These are phyloP conservation scores for Chlorophyllum brunneum DNA, from an alignment of 768 basidiomycete species.

Conservation along the genomic window DNA sequence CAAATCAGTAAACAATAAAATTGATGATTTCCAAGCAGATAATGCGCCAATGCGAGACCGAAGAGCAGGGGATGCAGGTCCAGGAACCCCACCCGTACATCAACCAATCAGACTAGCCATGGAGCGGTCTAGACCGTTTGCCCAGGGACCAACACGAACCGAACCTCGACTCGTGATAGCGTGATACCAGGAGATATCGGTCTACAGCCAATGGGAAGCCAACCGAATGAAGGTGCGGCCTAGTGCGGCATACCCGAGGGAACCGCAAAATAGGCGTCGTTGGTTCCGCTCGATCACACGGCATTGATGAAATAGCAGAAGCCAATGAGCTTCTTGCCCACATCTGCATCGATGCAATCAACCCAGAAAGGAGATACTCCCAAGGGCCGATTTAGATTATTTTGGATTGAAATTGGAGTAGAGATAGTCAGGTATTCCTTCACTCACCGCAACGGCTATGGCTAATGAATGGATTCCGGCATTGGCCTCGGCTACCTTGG, in stretches of 20 bases:
- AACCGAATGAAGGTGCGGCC: background rate
- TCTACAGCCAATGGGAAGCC: constrained; percentile 1
- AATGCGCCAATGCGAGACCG: too few relatives aligned
- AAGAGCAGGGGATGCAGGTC: too few relatives aligned
- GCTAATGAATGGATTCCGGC: constrained; percentile 88
- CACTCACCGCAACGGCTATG: constrained; percentile 83
- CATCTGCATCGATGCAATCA: background rate
- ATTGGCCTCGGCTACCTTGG: constrained; percentile 87
- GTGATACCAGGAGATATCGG: background rate
- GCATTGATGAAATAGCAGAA: background rate
- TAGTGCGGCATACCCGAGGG: background rate
- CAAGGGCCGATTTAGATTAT: background rate
- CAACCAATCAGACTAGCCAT: constrained; percentile 6
- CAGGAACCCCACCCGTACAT: too few relatives aligned
- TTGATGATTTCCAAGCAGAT: background rate
- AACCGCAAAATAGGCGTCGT: constrained; percentile 3
- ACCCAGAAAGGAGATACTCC: background rate
- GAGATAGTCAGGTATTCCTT: background rate
- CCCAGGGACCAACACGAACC: constrained; percentile 8
- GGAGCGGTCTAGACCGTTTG: constrained; percentile 4
- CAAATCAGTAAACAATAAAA: background rate
- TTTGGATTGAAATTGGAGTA: background rate
- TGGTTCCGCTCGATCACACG: background rate
- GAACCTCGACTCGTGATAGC: background rate
- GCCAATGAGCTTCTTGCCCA: background rate